Conservation (phyloP, 768 basidiomycete genomes). For the Rhodotorula graminis region DNA sequence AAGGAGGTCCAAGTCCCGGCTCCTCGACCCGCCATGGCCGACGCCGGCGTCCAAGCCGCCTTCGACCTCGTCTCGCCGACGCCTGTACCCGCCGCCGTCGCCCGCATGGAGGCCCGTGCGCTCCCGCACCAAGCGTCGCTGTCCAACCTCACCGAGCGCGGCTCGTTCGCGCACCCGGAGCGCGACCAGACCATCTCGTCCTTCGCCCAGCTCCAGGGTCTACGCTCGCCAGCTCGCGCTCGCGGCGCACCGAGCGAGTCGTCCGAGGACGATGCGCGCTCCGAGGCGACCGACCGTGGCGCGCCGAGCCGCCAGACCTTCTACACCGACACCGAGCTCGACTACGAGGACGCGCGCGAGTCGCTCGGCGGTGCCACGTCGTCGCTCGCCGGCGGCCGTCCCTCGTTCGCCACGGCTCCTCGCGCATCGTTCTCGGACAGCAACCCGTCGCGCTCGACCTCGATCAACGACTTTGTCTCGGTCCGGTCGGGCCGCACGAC, state of each 20-base stretch:
- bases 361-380: slow-evolving; percentile 35
- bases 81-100: background rate
- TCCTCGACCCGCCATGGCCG: background rate
- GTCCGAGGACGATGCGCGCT: slow-evolving; percentile 7
- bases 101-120: slow-evolving; percentile 33
- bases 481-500: slow-evolving; percentile 23
- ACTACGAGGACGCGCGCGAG: slow-evolving; percentile 43
- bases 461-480: slow-evolving; percentile 32
- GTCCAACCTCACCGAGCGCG: slow-evolving; percentile 15
- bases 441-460: slow-evolving; percentile 21
- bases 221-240: background rate
- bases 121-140: slow-evolving; percentile 26
- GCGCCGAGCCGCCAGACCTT: slow-evolving; percentile 7
- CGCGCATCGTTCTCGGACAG: slow-evolving; percentile 24
- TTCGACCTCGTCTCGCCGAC: background rate
- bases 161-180: background rate
- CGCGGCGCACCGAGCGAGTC: background rate
- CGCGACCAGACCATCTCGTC: slow-evolving; percentile 23
- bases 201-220: slow-evolving; percentile 15
- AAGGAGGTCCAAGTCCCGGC: slow-evolving; percentile 20
- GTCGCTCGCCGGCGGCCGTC: slow-evolving; percentile 6
- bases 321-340: slow-evolving; percentile 35
- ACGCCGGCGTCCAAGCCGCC: slow-evolving; percentile 22
- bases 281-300: slow-evolving; percentile 2
- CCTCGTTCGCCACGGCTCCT: slow-evolving; percentile 3